Evolutionary conservation across 345 rosid species (phyloP).

Genomic region (Citrus trifoliata): DNA sequence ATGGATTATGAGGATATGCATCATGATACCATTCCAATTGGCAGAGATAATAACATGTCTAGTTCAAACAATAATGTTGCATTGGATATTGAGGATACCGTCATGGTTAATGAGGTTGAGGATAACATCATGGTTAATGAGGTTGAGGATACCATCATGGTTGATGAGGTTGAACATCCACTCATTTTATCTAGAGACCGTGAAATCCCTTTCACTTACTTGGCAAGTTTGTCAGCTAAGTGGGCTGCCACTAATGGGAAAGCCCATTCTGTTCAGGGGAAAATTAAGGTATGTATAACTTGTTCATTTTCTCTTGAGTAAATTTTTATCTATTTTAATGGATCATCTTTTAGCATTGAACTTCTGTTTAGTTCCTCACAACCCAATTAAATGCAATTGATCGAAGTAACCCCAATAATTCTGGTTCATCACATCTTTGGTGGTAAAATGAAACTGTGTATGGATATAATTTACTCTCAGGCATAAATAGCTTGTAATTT

Average conservation of each 20-base stretch:
- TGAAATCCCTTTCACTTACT: conserved; percentile 83
- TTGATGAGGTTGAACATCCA: conserved; percentile 52
- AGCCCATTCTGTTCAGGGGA: conserved; percentile 53
- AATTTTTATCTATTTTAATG: neutral
- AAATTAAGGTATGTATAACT: conserved; percentile 55
- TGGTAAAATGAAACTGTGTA: neutral
- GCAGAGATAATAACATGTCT: conserved; percentile 19
- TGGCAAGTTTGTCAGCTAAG: conserved; percentile 75
- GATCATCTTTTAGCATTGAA: neutral
- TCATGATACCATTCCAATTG: conserved; percentile 29
- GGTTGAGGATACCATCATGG: conserved; percentile 36
- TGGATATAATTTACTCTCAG: neutral
- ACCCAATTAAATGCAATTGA: too few relatives aligned
- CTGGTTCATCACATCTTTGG: neutral
- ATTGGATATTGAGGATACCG: conserved; percentile 28
- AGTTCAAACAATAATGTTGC: conserved; percentile 22
- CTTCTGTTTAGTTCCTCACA: neutral
- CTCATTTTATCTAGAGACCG: conserved; percentile 41
- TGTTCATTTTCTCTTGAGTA: conserved; percentile 6
- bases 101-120: conserved; percentile 43
- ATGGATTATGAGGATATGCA: conserved; percentile 46
- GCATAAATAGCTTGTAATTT: neutral
- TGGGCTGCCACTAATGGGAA: conserved; percentile 67
- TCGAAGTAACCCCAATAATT: too few relatives aligned
- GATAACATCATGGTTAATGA: conserved; percentile 39